Evolutionary conservation across 2,329 filamentous ascomycete genomes (phyloP), one percentile per base, ranked within the genome.

Genomic region (Stagonosporopsis rhizophila): DNA sequence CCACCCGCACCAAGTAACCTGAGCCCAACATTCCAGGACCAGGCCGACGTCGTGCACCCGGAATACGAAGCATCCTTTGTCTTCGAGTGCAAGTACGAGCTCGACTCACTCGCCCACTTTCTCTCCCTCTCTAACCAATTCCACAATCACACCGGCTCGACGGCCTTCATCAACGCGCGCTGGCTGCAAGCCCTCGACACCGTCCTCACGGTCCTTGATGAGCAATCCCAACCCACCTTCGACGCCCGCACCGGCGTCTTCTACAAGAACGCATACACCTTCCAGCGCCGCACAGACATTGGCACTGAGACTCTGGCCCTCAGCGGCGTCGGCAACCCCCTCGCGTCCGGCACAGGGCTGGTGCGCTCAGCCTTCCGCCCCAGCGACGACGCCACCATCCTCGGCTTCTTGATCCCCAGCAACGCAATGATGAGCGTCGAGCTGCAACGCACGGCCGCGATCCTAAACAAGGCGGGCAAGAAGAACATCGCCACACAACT

Each of bases 41-140:
- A 96, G 73, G 85, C 89, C 19, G 95, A 99, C 70, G 77, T 74
- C 8, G 95, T 99, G 0, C 92, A 96, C 67, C 95, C 95, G 0
- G 82, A 83, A 0, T 98, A 96, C 72, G 92, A 98, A 70, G 89
- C 89, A 0, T 85, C 83, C 0, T 85, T 88, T 44, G 95, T 99
- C 3, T 99, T 97, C 64, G 95, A 99, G 77, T 99, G 95, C 85
- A 99, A 99, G 78, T 99, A 98, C 77, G 95, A 99, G 79, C 87
- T 99, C 20, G 95, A 99, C 78, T 97, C 93, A 8, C 82, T 99
- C 0, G 95, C 93, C 0, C 89, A 96, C 71, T 99, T 99, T 75
- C 83, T 99, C 6, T 87, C 90, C 0, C 79, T 99, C 2, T 86
- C 84, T 17, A 97, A 96, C 68, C 88, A 96, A 66, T 98, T 96